These are phyloP conservation scores for Trypanosoma brucei DNA, from an alignment of 208 protist species.

Conservation along the genomic window DNA sequence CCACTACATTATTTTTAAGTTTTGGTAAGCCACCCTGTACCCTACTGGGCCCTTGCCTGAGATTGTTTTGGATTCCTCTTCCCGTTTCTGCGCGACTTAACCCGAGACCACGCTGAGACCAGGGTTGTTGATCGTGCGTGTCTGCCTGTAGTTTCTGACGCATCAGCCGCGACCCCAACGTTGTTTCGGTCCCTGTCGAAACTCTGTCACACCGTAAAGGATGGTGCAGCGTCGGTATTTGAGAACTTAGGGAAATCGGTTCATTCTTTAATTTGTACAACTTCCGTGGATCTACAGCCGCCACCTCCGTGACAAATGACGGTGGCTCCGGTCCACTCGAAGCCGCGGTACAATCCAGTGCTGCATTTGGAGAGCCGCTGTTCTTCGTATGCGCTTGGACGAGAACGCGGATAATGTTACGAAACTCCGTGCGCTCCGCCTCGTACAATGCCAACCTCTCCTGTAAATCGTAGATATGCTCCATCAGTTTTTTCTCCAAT, in stretches of 20 bases:
- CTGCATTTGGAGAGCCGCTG: not conserved
- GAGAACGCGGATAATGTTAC: slow-evolving; percentile 4
- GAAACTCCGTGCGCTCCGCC: slow-evolving; percentile 5
- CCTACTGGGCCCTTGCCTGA: not conserved
- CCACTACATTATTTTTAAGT: not conserved
- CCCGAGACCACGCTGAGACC: not conserved
- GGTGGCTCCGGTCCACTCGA: not conserved
- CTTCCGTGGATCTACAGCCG: not conserved
- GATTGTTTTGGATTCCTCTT: not conserved
- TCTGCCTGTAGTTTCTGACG: not conserved
- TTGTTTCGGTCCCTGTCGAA: not conserved
- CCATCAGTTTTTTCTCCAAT: slow-evolving; percentile 1
- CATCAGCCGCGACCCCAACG: not conserved
- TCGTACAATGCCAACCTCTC: slow-evolving; percentile 1
- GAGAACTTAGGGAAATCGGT: not conserved
- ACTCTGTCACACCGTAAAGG: not conserved
- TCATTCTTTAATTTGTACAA: not conserved
- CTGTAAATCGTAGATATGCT: slow-evolving; percentile 2
- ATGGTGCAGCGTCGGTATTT: not conserved
- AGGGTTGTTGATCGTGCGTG: not conserved
- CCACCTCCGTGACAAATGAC: not conserved
- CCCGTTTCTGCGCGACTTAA: not conserved
- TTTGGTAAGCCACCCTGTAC: not conserved
- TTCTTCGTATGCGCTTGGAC: not conserved
- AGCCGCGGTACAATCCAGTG: not conserved